A percentile compares a stretch with the other conserved stretches of the same genome.
These are phyloP conservation scores for Pouteria glomerata DNA, from an alignment of 148 eudicot genomes.

Conservation along the genomic window DNA sequence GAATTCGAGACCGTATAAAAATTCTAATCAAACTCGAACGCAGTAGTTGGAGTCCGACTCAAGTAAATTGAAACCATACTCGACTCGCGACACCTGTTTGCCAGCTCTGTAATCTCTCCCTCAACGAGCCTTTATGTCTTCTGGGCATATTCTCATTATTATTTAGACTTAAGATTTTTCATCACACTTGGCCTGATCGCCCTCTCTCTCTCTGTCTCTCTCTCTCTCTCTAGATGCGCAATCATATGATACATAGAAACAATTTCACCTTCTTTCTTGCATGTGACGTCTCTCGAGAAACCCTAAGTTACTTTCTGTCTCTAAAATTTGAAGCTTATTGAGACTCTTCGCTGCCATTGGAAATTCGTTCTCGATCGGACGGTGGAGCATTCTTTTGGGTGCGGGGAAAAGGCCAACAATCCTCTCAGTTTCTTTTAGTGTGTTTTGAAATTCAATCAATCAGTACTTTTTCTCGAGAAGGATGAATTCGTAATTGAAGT, in stretches of 20 bases:
- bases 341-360: background rate
- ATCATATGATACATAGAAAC: background rate
- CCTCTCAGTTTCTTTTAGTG: background rate
- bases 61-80: too few species aligned
- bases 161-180: too few species aligned
- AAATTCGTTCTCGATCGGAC: background rate
- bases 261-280: background rate
- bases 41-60: too few species aligned
- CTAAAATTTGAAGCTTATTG: background rate
- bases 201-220: background rate
- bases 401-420: background rate
- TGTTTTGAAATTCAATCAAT: background rate
- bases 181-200: background rate
- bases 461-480: background rate
- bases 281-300: background rate
- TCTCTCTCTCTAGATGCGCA: background rate
- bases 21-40: too few species aligned
- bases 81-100: too few species aligned
- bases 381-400: background rate
- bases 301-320: background rate
- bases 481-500: background rate
- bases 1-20: too few species aligned
- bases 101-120: background rate
- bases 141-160: constrained; percentile 5
- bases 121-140: background rate